Evolutionary conservation across 2,329 filamentous ascomycete species (phyloP).

Genomic region (Aspergillus luchuensis): DNA sequence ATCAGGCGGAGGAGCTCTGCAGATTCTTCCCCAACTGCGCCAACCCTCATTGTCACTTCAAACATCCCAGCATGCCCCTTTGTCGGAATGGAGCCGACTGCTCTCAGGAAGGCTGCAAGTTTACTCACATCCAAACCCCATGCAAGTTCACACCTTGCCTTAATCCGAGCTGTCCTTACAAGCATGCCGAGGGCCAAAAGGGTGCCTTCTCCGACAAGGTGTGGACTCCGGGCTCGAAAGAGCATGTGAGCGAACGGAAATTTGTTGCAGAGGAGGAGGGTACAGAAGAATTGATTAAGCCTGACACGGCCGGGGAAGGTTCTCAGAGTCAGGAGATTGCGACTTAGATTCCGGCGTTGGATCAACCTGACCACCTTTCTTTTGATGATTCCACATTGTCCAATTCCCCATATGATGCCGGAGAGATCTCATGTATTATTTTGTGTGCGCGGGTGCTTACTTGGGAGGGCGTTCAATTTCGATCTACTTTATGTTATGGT

Average conservation of each 20-base stretch:
- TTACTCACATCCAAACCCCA: constrained; percentile 78
- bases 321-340: constrained; percentile 35
- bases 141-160: constrained; percentile 93
- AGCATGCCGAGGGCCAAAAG: constrained; percentile 88
- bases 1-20: constrained; percentile 83
- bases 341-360: constrained; percentile 26
- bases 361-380: background rate
- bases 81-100: constrained; percentile 93
- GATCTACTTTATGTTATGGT: constrained; percentile 14
- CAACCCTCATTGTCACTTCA: constrained; percentile 84
- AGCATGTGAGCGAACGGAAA: constrained; percentile 82
- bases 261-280: constrained; percentile 70
- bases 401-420: constrained; percentile 13
- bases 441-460: constrained; percentile 24
- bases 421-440: constrained; percentile 30
- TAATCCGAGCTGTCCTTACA: constrained; percentile 84
- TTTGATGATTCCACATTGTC: constrained; percentile 7
- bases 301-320: constrained; percentile 45
- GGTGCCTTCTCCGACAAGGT: constrained; percentile 85
- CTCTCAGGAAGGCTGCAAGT: constrained; percentile 78
- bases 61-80: constrained; percentile 80
- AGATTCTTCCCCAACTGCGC: constrained; percentile 90
- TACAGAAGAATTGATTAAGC: constrained; percentile 72
- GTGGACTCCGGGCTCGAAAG: constrained; percentile 68
- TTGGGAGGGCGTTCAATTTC: constrained; percentile 16